Conservation (phyloP, 2,329 filamentous ascomycete species). For the Alternaria metachromatica region DNA sequence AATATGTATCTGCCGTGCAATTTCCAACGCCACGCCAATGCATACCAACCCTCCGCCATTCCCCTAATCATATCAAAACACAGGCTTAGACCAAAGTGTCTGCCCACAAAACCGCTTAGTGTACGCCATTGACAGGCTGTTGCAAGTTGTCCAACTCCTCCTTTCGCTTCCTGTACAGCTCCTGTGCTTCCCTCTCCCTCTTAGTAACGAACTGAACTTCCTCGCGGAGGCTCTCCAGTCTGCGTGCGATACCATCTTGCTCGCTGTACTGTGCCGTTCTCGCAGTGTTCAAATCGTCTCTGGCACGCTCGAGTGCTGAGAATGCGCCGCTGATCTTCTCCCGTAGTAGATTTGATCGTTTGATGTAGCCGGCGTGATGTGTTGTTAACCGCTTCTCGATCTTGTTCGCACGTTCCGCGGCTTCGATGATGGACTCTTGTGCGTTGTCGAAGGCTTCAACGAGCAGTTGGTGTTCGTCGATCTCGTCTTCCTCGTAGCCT, state of each 20-base stretch:
- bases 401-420: constrained; percentile 82
- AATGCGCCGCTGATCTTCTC: constrained; percentile 80
- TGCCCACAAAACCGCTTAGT: constrained; percentile 25
- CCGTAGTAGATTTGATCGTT: constrained; percentile 79
- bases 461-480: constrained; percentile 71
- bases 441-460: constrained; percentile 75
- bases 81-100: neutral
- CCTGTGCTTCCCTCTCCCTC: constrained; percentile 89
- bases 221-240: constrained; percentile 77
- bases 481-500: constrained; percentile 78
- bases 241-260: constrained; percentile 73
- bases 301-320: constrained; percentile 75
- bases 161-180: constrained; percentile 76
- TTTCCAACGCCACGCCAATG: constrained; percentile 17
- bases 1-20: constrained; percentile 2
- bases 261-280: constrained; percentile 79
- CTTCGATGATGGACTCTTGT: constrained; percentile 74
- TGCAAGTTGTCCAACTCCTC: constrained; percentile 75
- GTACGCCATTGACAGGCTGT: constrained; percentile 46
- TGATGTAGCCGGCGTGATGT: constrained; percentile 88
- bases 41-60: neutral
- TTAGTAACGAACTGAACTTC: constrained; percentile 82
- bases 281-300: constrained; percentile 74
- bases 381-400: constrained; percentile 91
- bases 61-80: neutral